Base-by-base conservation (phyloP, 2,329 filamentous ascomycete genomes). In the Colletotrichum paranaense region DNA sequence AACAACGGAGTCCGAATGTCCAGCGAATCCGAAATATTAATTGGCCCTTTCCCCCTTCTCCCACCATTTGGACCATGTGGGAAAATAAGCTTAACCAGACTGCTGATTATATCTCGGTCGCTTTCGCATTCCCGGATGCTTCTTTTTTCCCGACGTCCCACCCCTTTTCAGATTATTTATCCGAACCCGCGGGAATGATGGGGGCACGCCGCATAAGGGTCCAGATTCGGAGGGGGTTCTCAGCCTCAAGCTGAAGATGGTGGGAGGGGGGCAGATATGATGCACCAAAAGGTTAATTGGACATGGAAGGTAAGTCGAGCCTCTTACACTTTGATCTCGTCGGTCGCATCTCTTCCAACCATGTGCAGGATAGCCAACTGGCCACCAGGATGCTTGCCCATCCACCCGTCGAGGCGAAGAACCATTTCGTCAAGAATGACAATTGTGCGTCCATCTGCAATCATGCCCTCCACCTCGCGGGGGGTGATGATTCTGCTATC, bases 311-410 rank as follows among this genome's bases (percentile, higher is more conserved):
- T 62, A 32, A 63, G 68, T 46, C 42, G 57, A 59, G 32, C 30
- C 52, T 79, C 75, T 84, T 87, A 90, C 88, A 86, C 87, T 75
- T 87, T 87, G 76, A 90, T 90, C 78, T 91, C 88, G 77, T 90
- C 87, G 24, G 88, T 89, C 28, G 89, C 88, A 80, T 91, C 89
- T 79, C 84, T 85, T 68, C 89, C 89, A 4, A 90, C 87, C 88
- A 90, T 91, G 81, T 92, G 90, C 75, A 88, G 78, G 74, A 92
- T 90, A 24, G 89, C 88, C 30, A 92, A 81, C 16, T 84, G 82
- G 38, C 90, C 90, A 24, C 90, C 90, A 0, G 90, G 90, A 76
- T 92, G 90, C 68, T 82, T 86, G 67, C 86, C 79, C 76, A 91
- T 84, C 90, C 90, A 92, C 56, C 83, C 81, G 76, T 90, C 88